Conservation (phyloP, 1,139 yeast genomes). For the Nakaseomyces delphensis region DNA sequence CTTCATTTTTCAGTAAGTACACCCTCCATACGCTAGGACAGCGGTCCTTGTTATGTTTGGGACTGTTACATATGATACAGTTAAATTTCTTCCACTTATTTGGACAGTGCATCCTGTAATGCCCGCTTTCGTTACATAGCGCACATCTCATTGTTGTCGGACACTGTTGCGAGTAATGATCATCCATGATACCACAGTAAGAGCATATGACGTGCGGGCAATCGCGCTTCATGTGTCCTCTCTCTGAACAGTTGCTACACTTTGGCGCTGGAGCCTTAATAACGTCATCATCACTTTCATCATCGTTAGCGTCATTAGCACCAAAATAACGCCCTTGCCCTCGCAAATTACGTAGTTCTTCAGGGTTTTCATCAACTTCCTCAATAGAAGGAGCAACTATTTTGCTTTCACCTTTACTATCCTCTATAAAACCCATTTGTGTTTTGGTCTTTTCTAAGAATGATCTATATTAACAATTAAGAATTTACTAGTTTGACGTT, state of each 20-base stretch:
- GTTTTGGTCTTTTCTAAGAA: neutral
- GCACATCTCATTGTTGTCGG: slow-evolving; percentile 76
- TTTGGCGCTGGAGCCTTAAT: slow-evolving; percentile 49
- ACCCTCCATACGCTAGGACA: slow-evolving; percentile 89
- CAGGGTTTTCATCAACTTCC: slow-evolving; percentile 64
- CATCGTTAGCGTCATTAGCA: slow-evolving; percentile 35
- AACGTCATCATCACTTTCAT: slow-evolving; percentile 20
- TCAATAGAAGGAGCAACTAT: slow-evolving; percentile 37
- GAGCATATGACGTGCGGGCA: slow-evolving; percentile 83
- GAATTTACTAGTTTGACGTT: no score
- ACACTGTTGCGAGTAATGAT: slow-evolving; percentile 80
- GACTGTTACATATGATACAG: slow-evolving; percentile 66
- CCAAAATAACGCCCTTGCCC: slow-evolving; percentile 91
- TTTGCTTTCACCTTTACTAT: slow-evolving; percentile 9
- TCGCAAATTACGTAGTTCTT: slow-evolving; percentile 47
- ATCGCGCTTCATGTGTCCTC: slow-evolving; percentile 72
- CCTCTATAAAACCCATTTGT: slow-evolving; percentile 4
- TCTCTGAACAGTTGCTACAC: slow-evolving; percentile 75
- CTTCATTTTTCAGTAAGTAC: slow-evolving; percentile 41
- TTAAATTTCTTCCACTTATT: slow-evolving; percentile 55
- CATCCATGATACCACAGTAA: slow-evolving; percentile 77
- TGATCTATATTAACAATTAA: neutral
- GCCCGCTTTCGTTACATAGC: slow-evolving; percentile 82
- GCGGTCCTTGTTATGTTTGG: slow-evolving; percentile 61
- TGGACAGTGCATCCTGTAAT: slow-evolving; percentile 59